These are phyloP conservation scores for Wickerhamomyces alni DNA, from an alignment of 805 yeast species.

Conservation along the genomic window DNA sequence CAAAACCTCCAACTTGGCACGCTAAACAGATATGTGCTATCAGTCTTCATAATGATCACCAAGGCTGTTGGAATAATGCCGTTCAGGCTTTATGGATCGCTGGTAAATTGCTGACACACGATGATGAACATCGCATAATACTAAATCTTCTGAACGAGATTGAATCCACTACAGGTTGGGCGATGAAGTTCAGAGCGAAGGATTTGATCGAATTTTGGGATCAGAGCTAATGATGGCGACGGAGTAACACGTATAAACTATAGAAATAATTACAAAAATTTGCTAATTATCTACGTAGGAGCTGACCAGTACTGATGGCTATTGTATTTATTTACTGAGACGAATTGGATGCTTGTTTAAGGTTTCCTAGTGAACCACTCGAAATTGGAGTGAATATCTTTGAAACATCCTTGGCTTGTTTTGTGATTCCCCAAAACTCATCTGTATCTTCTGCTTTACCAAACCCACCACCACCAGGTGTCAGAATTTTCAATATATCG, in stretches of 20 bases:
- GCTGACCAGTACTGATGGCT: no score
- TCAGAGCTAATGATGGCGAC: conserved; percentile 4
- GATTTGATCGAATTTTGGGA: conserved; percentile 25
- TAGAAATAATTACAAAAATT: no score
- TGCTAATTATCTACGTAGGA: no score
- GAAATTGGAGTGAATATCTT: conserved; percentile 17
- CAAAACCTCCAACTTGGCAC: conserved; percentile 20
- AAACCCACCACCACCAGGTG: conserved; percentile 44
- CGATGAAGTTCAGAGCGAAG: conserved; percentile 25
- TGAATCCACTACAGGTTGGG: conserved; percentile 28
- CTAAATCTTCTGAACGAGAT: conserved; percentile 23
- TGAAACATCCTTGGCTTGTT: not conserved
- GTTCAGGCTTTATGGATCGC: conserved; percentile 20
- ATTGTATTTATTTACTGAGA: conserved; percentile 18
- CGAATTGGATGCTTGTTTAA: conserved; percentile 13
- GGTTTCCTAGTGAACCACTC: conserved; percentile 16
- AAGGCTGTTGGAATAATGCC: conserved; percentile 20
- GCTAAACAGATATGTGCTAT: conserved; percentile 20
- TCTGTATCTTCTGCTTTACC: conserved; percentile 28
- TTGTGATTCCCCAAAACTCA: conserved; percentile 20
- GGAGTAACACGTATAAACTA: no score
- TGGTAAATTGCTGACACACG: conserved; percentile 18
- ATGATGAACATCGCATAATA: conserved; percentile 24
- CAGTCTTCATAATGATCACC: conserved; percentile 17
- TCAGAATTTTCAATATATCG: conserved; percentile 30